These are phyloP conservation scores for Coemansia sp. DNA, from an alignment of 192 early-diverging fungal genomes.

Conservation along the genomic window DNA sequence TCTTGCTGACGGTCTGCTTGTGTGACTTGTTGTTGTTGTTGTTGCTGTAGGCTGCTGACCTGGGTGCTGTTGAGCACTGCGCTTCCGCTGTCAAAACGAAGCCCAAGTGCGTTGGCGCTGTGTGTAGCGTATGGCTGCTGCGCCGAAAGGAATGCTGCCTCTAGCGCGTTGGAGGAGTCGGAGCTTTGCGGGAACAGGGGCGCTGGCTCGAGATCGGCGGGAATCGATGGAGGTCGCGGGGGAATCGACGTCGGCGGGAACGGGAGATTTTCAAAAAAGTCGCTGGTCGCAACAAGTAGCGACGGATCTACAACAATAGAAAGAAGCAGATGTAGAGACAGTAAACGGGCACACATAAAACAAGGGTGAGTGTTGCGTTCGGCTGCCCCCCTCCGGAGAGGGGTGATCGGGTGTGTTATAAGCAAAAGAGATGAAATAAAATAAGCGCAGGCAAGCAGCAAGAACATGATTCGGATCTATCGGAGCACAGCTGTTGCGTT, in stretches of 20 bases:
- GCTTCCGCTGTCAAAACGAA: slow-evolving; percentile 1
- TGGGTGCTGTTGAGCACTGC: slow-evolving; percentile 1
- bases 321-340: slow-evolving; percentile 6
- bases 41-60: background rate
- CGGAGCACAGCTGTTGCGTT: too few relatives aligned
- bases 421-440: background rate
- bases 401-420: slow-evolving; percentile 3
- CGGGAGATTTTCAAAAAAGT: slow-evolving; percentile 41
- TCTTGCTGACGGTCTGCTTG: background rate
- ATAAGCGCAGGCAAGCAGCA: slow-evolving; percentile 1
- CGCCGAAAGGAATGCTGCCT: background rate
- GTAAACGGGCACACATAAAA: background rate
- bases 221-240: slow-evolving; percentile 45
- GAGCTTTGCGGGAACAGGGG: slow-evolving; percentile 31
- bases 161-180: slow-evolving; percentile 4
- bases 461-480: background rate
- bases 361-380: background rate
- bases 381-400: background rate
- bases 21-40: slow-evolving; percentile 8
- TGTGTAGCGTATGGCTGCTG: slow-evolving; percentile 1
- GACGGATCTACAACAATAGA: slow-evolving; percentile 33
- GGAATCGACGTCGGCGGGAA: slow-evolving; percentile 18
- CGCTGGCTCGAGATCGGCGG: slow-evolving; percentile 44
- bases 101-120: slow-evolving; percentile 15
- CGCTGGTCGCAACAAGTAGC: slow-evolving; percentile 32